Evolutionary conservation across 768 basidiomycete genomes (phyloP), one percentile per base, ranked within the genome.

Genomic region (Leccinum ochraceum): DNA sequence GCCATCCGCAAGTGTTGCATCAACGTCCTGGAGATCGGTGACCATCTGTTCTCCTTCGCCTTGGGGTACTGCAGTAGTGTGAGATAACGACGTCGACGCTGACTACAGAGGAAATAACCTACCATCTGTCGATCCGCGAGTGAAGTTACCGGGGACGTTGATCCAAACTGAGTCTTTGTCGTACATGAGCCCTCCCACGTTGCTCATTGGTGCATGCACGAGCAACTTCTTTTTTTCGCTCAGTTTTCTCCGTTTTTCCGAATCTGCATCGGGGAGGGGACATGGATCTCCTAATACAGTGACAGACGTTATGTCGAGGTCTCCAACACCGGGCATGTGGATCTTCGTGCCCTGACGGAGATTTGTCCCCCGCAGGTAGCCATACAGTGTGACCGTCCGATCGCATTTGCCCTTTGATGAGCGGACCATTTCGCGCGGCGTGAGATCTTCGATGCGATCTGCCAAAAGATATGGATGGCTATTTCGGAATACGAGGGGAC

Each of bases 81-180:
- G 20, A 20, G 44, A 46, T 11, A 20, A 46, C 20, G 10, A 46
- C 20, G 10, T 20, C n/a, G 44, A 46, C 44, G 44, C 6, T 20
- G 44, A 46, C 44, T 20, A 44, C n/a, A 20, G 36, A 24, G 30
- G 36, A 30, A 20, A 39, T 30, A 20, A 66, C 82, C 57, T 68
- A 88, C 89, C 81, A 60, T 88, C 86, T 7, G 75, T 76, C 64
- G 84, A 86, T n/a, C 86, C 88, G 61, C 89, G 81, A 14, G 92
- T 89, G 72, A 99, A 99, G 69, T 84, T 96, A 1, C 97, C 97
- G 13, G 94, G 91, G 10, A 98, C 95, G 72, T 98, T 98, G 64
- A 99, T 89, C 83, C 92, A 99, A 3, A 99, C 95, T 0, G 95
- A 94, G 70, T 98, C 96, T 74, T 98, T 98, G 78, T 99, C 97